These are phyloP conservation scores for Apiotrichum brassicae DNA, from an alignment of 1,284 basidiomycete species.

Conservation along the genomic window DNA sequence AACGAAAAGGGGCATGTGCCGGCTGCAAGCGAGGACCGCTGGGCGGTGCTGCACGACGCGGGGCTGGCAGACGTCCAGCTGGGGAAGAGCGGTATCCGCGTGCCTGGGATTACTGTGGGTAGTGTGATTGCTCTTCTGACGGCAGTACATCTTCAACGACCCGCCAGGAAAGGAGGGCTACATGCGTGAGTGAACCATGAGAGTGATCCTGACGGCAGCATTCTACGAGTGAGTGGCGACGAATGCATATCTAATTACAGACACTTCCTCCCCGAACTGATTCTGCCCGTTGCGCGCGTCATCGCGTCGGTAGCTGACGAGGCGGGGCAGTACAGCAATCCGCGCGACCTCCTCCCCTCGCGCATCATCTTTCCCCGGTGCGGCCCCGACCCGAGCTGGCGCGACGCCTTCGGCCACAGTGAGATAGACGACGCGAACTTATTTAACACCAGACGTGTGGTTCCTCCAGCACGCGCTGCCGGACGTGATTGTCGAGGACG, in stretches of 20 bases:
- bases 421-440: constrained; percentile 6
- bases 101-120: constrained; percentile 35
- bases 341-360: constrained; percentile 14
- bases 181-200: background rate
- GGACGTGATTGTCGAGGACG: constrained; percentile 32
- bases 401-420: constrained; percentile 34
- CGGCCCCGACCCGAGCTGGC: constrained; percentile 25
- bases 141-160: constrained; percentile 40
- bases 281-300: constrained; percentile 28
- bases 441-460: constrained; percentile 33
- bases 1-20: background rate
- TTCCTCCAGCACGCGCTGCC: constrained; percentile 33
- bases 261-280: constrained; percentile 34
- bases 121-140: background rate
- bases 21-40: constrained; percentile 26
- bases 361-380: constrained; percentile 37
- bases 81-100: constrained; percentile 23
- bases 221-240: constrained; percentile 22
- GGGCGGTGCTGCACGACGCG: constrained; percentile 19
- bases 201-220: constrained; percentile 9
- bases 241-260: constrained; percentile 7
- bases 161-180: constrained; percentile 26
- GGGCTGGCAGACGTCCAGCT: constrained; percentile 24
- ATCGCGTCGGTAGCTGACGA: constrained; percentile 13
- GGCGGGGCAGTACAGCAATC: background rate